Evolutionary conservation across 495 filamentous ascomycete genomes (phyloP), one percentile per base, ranked within the genome.

Genomic region (Penicillium desertorum): DNA sequence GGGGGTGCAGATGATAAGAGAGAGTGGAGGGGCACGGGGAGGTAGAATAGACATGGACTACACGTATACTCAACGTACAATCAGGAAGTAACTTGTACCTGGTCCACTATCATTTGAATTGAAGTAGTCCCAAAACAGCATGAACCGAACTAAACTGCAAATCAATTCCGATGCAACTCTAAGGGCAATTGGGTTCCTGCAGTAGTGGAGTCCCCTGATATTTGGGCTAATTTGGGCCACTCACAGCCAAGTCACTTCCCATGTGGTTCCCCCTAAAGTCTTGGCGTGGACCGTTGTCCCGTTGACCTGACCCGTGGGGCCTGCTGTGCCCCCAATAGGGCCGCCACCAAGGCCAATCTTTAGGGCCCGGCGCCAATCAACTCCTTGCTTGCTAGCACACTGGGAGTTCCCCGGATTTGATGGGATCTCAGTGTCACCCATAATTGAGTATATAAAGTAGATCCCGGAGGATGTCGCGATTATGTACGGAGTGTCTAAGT

Each of bases 101-200:
- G 41, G 12, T 14, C 30, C 10, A 34, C 10, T 19, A n/a, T 34
- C 5, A 22, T 8, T 20, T 23, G 20, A 22, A 25, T 25, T 45
- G 43, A 12, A 45, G 11, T 9, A 43, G 46, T 51, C 49, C 29
- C 2, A 45, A 52, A 49, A 5, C n/a, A 32, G 36, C 16, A 34
- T 1, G 0, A 14, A 34, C 11, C 30, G 22, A 36, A 7, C 5
- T 1, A 23, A 7, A 51, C 12, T 25, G 29, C 29, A 8, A 8
- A 19, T 20, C 14, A 1, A 8, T 9, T 20, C 4, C 23, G 17
- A 17, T 16, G 6, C 63, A 69, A 69, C 66, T 69, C 62, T 69
- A 69, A 69, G 51, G 17, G 49, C 54, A 59, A 52, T 69, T 63
- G 62, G 58, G 59, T 69, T 67, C 57, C 29, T 32, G 30, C 52